phyloP scores from a whole-genome alignment of 805 yeast species.

The Ogataea henricii region DNA sequence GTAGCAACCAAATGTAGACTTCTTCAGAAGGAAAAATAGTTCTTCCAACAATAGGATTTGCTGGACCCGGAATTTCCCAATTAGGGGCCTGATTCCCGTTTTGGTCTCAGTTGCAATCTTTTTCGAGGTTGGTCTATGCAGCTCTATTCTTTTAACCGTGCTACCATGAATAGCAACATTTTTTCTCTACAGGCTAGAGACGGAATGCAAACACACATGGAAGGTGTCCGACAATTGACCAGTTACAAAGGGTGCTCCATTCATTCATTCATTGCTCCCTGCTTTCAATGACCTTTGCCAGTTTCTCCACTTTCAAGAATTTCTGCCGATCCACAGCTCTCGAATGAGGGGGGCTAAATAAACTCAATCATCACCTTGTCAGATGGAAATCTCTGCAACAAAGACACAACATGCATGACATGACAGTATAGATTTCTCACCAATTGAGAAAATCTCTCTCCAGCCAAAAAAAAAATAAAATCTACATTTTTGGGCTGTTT shows the following conservation, averaged over 20 bases:
- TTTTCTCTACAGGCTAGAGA: neutral
- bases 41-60: neutral
- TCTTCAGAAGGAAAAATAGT: neutral
- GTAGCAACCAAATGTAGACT: neutral
- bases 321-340: neutral
- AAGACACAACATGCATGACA: neutral
- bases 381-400: neutral
- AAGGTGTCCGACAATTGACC: neutral
- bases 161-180: neutral
- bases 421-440: neutral
- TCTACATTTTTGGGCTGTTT: too few relatives aligned
- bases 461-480: too few relatives aligned
- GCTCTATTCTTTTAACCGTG: neutral
- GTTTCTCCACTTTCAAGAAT: neutral
- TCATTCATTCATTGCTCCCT: too few relatives aligned
- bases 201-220: neutral
- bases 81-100: neutral
- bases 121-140: neutral
- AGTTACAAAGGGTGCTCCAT: neutral
- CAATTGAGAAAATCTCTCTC: neutral
- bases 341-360: too few relatives aligned
- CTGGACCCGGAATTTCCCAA: conserved; percentile 3
- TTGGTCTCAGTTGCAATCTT: neutral
- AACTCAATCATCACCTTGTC: neutral
- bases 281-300: neutral